A percentile compares a stretch with the other conserved stretches of the same genome.
Evolutionary conservation across 2,329 filamentous ascomycete species (phyloP).

Genomic region (Bipolaris oryzae): DNA sequence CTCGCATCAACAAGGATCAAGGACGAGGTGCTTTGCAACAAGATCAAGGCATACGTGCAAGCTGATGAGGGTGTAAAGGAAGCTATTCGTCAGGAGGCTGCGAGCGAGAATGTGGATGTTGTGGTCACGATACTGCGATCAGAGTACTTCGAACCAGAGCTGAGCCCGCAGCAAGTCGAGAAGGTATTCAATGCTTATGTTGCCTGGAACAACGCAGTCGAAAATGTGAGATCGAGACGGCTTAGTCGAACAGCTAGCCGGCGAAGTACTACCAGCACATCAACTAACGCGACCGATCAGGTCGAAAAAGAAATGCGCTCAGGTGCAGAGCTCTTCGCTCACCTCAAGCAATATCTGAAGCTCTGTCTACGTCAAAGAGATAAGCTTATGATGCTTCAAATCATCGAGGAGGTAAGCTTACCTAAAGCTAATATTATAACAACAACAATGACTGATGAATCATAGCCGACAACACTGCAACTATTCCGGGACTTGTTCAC

Average conservation of each 20-base stretch:
- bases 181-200: constrained; percentile 93
- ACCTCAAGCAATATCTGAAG: constrained; percentile 93
- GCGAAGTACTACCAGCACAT: constrained; percentile 39
- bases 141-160: constrained; percentile 72
- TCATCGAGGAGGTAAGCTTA: constrained; percentile 77
- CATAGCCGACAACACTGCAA: constrained; percentile 83
- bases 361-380: constrained; percentile 88
- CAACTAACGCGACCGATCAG: constrained; percentile 40
- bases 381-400: constrained; percentile 94
- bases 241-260: constrained; percentile 43
- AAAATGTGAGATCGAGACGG: constrained; percentile 63
- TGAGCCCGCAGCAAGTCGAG: constrained; percentile 77
- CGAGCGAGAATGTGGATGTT: constrained; percentile 76
- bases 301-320: constrained; percentile 85
- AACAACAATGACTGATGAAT: constrained; percentile 22
- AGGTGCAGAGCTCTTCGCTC: constrained; percentile 89
- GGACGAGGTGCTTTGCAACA: constrained; percentile 78
- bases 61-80: constrained; percentile 76
- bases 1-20: constrained; percentile 73
- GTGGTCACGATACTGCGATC: constrained; percentile 84
- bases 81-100: constrained; percentile 74
- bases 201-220: constrained; percentile 92
- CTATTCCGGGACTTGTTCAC: constrained; percentile 95
- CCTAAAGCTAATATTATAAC: background rate
- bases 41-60: constrained; percentile 80